Evolutionary conservation across 2,329 filamentous ascomycete genomes (phyloP).

Genomic region (Monilinia aucupariae): DNA sequence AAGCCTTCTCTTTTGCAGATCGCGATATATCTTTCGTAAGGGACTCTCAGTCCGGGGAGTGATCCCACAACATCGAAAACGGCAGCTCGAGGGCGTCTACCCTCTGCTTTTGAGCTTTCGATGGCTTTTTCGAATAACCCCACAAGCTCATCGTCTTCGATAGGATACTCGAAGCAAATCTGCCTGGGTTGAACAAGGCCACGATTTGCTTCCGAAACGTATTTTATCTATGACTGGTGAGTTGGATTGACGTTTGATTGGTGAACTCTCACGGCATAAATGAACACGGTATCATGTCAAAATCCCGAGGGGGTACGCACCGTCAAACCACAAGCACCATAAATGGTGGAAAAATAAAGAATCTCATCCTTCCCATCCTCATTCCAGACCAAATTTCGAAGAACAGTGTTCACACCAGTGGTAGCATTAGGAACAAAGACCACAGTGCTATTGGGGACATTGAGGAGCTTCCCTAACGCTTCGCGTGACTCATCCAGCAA

Average conservation of each 20-base stretch:
- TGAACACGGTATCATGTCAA: neutral
- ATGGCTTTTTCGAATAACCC: conserved; percentile 56
- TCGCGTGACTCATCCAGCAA: conserved; percentile 59
- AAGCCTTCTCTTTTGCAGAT: conserved; percentile 63
- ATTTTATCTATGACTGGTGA: conserved; percentile 39
- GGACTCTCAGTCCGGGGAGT: conserved; percentile 71
- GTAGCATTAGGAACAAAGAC: conserved; percentile 83
- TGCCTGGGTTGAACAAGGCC: conserved; percentile 42
- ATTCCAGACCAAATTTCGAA: conserved; percentile 67
- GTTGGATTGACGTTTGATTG: neutral
- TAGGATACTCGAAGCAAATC: conserved; percentile 62
- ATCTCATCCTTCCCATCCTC: conserved; percentile 62
- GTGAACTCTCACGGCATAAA: neutral
- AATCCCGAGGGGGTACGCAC: conserved; percentile 36
- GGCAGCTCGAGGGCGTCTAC: conserved; percentile 60
- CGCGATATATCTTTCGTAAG: conserved; percentile 62
- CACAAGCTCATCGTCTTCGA: conserved; percentile 63
- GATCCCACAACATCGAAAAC: conserved; percentile 78
- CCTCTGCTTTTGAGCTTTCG: conserved; percentile 44
- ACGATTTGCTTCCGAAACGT: conserved; percentile 60
- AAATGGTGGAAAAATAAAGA: conserved; percentile 58
- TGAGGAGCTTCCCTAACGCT: conserved; percentile 60
- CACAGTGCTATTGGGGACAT: conserved; percentile 58
- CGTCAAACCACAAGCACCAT: conserved; percentile 62
- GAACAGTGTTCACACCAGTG: conserved; percentile 68